Conservation (phyloP, 1,284 basidiomycete genomes). For the Meira miltonrushii region DNA sequence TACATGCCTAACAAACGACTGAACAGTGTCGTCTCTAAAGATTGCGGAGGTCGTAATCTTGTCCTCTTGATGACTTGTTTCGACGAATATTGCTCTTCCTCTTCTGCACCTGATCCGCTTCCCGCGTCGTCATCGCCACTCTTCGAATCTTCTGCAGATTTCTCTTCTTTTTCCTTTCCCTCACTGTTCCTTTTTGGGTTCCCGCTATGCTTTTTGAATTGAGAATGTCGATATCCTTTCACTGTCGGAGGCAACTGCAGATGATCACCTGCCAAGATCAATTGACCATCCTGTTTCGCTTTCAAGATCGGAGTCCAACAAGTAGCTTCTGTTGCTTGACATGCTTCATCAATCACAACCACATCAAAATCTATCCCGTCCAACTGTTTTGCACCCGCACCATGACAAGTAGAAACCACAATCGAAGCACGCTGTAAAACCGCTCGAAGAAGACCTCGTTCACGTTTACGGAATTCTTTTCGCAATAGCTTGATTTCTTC, state of each 20-base stretch:
- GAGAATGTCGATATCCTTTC: slow-evolving; percentile 28
- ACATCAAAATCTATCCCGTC: slow-evolving; percentile 65
- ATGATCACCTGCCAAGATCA: slow-evolving; percentile 54
- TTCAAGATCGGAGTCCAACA: slow-evolving; percentile 88
- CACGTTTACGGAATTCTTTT: slow-evolving; percentile 87
- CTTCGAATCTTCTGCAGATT: slow-evolving; percentile 8
- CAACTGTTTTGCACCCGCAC: slow-evolving; percentile 50
- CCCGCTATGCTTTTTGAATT: slow-evolving; percentile 21
- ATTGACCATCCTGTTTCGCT: slow-evolving; percentile 21
- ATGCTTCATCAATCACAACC: slow-evolving; percentile 84
- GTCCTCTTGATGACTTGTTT: not conserved
- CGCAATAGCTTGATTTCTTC: slow-evolving; percentile 80
- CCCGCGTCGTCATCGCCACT: slow-evolving; percentile 2
- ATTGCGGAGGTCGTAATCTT: slow-evolving; percentile 63
- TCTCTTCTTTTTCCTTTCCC: slow-evolving; percentile 12
- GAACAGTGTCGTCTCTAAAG: slow-evolving; percentile 83
- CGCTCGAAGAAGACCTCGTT: slow-evolving; percentile 71
- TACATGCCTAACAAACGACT: slow-evolving; percentile 83
- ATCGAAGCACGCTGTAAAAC: slow-evolving; percentile 76
- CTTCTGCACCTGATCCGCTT: not conserved
- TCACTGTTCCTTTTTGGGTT: slow-evolving; percentile 14
- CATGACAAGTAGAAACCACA: slow-evolving; percentile 87
- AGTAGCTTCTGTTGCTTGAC: slow-evolving; percentile 90
- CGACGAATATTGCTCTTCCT: not conserved
- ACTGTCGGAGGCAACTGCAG: slow-evolving; percentile 79